These are phyloP conservation scores for Triadica sebifera DNA, from an alignment of 345 rosid species.

Conservation along the genomic window DNA sequence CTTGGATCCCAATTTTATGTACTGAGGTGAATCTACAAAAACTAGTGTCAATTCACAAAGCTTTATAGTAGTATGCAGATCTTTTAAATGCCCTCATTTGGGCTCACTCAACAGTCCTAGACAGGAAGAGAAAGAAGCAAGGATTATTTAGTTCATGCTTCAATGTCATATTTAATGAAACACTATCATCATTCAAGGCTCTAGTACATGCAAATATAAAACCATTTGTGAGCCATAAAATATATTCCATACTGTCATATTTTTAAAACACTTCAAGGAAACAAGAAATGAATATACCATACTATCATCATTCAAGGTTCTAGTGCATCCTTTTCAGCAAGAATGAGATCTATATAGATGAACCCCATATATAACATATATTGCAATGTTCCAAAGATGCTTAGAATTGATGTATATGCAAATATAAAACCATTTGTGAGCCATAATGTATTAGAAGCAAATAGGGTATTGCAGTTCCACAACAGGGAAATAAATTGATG, in stretches of 20 bases:
- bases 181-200: too few species aligned
- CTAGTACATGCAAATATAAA: too few species aligned
- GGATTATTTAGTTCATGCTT: slow-evolving; percentile 6
- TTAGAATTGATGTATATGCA: neutral
- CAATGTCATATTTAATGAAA: slow-evolving; percentile 3
- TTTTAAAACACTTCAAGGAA: neutral
- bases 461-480: neutral
- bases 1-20: slow-evolving; percentile 69
- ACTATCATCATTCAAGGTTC: neutral
- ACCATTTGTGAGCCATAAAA: too few species aligned
- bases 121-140: slow-evolving; percentile 14
- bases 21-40: slow-evolving; percentile 72
- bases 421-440: neutral
- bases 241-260: too few species aligned
- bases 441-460: neutral
- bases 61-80: slow-evolving; percentile 84
- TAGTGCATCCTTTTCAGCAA: neutral
- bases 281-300: neutral
- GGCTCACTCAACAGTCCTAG: slow-evolving; percentile 85
- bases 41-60: slow-evolving; percentile 83
- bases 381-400: neutral
- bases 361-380: too few species aligned
- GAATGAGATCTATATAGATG: neutral
- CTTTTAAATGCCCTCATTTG: slow-evolving; percentile 93
- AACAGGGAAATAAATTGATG: neutral